Evolutionary conservation across 2,329 filamentous ascomycete genomes (phyloP).

Genomic region (Colletotrichum lentis): DNA sequence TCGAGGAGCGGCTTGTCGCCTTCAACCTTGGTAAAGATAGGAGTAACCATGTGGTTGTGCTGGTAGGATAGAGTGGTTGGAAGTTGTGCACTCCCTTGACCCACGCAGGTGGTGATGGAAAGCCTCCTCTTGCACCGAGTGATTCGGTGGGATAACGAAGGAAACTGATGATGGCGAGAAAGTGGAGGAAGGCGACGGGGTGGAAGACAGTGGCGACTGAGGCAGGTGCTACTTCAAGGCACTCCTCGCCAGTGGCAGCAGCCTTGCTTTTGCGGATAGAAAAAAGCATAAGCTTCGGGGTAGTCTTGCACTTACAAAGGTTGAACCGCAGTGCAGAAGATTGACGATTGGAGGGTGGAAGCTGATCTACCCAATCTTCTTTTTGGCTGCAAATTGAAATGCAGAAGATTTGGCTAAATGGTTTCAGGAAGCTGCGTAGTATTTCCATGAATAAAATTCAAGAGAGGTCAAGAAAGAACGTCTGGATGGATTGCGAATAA

Average conservation of each 20-base stretch:
- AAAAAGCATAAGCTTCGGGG: neutral
- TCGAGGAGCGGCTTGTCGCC: neutral
- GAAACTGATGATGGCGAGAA: neutral
- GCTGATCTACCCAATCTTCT: neutral
- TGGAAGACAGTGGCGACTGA: no score
- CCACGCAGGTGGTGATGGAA: neutral
- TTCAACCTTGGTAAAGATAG: neutral
- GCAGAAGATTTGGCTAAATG: neutral
- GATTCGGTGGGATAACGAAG: neutral
- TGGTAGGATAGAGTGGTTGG: neutral
- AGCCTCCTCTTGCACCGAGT: neutral
- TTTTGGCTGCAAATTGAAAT: neutral
- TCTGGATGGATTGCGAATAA: neutral
- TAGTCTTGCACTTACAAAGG: neutral
- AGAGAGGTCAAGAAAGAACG: neutral
- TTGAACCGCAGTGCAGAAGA: neutral
- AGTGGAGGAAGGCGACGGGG: neutral
- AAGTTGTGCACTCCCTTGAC: neutral
- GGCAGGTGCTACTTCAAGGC: neutral
- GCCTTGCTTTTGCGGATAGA: neutral
- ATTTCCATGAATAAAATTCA: neutral
- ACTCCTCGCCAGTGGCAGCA: neutral
- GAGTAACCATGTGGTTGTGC: neutral
- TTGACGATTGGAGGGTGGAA: neutral
- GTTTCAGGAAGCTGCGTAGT: neutral